phyloP scores from a whole-genome alignment of 1,284 basidiomycete genomes.

The Boletus smithii region DNA sequence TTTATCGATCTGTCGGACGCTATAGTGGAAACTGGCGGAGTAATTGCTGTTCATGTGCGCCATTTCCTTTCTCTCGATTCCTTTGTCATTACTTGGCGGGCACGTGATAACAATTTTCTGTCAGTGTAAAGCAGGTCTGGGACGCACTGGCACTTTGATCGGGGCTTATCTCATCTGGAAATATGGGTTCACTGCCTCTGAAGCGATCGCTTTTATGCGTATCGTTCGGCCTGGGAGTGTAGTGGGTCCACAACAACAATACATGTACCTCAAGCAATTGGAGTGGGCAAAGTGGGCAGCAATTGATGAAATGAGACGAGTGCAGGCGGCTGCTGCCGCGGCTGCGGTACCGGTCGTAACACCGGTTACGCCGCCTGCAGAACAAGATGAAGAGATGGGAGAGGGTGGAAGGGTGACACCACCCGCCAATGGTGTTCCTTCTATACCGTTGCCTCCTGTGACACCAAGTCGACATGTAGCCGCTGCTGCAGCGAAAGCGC shows the following conservation, averaged over 20 bases:
- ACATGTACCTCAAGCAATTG: slow-evolving; percentile 93
- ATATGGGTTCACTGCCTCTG: slow-evolving; percentile 97
- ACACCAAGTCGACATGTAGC: slow-evolving; percentile 75
- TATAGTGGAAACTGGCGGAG: slow-evolving; percentile 73
- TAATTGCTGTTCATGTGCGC: slow-evolving; percentile 85
- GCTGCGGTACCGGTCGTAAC: slow-evolving; percentile 51
- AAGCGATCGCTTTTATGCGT: slow-evolving; percentile 98
- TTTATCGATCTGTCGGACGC: slow-evolving; percentile 87
- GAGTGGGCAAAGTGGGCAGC: slow-evolving; percentile 95
- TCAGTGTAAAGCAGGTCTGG: slow-evolving; percentile 92
- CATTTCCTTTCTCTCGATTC: slow-evolving; percentile 16
- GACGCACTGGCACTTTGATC: slow-evolving; percentile 91
- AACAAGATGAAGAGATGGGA: slow-evolving; percentile 56
- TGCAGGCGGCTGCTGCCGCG: slow-evolving; percentile 45
- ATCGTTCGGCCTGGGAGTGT: slow-evolving; percentile 95
- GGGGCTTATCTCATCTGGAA: slow-evolving; percentile 99
- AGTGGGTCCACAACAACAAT: slow-evolving; percentile 92
- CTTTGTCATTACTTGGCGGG: slow-evolving; percentile 14
- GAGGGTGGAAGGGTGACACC: slow-evolving; percentile 40
- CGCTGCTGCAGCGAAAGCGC: slow-evolving; percentile 62
- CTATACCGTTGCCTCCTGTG: slow-evolving; percentile 58
- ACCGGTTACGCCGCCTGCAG: slow-evolving; percentile 79
- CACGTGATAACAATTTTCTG: slow-evolving; percentile 19
- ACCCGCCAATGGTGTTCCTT: slow-evolving; percentile 29
- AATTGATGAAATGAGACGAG: slow-evolving; percentile 63